A percentile compares a stretch with the other conserved stretches of the same genome.
These are phyloP conservation scores for Fraxinus albicans DNA, from an alignment of 305 asterid genomes.

Conservation along the genomic window DNA sequence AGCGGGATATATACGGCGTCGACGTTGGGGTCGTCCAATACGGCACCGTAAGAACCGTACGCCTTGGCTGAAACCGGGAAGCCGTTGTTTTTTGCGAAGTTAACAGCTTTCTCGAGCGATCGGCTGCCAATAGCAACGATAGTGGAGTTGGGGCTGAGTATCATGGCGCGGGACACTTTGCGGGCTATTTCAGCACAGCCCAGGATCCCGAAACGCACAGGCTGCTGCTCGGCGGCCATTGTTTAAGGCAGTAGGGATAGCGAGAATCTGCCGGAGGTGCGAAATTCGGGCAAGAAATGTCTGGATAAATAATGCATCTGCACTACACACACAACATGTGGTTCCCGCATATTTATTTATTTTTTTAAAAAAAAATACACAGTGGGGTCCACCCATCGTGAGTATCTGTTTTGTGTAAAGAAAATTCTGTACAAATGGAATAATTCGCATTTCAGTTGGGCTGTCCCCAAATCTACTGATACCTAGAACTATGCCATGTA, in stretches of 20 bases:
- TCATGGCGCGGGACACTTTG: slow-evolving; percentile 39
- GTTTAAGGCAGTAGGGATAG: not conserved
- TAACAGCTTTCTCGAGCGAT: slow-evolving; percentile 34
- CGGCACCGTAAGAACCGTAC: slow-evolving; percentile 67
- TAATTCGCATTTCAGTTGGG: too few species aligned
- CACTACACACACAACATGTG: not conserved
- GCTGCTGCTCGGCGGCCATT: slow-evolving; percentile 10
- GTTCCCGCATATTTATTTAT: too few species aligned
- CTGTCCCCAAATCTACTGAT: not conserved
- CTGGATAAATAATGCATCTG: not conserved
- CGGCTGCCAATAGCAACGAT: slow-evolving; percentile 46
- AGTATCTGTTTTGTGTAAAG: too few species aligned
- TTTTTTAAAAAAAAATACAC: too few species aligned
- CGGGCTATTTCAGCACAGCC: slow-evolving; percentile 48
- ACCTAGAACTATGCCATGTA: too few species aligned
- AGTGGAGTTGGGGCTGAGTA: slow-evolving; percentile 29
- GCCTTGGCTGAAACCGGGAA: slow-evolving; percentile 37
- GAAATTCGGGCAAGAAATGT: not conserved
- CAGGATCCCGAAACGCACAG: slow-evolving; percentile 35
- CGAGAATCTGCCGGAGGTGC: not conserved
- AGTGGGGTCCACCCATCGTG: too few species aligned
- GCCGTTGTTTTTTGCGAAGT: slow-evolving; percentile 19
- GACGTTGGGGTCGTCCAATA: slow-evolving; percentile 69
- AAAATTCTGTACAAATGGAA: too few species aligned
- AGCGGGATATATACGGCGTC: slow-evolving; percentile 82